Percentiles rank a stretch among this genome's conserved stretches.
These are phyloP conservation scores for Ustilago bromivora DNA, from an alignment of 1,284 basidiomycete genomes.

Conservation along the genomic window DNA sequence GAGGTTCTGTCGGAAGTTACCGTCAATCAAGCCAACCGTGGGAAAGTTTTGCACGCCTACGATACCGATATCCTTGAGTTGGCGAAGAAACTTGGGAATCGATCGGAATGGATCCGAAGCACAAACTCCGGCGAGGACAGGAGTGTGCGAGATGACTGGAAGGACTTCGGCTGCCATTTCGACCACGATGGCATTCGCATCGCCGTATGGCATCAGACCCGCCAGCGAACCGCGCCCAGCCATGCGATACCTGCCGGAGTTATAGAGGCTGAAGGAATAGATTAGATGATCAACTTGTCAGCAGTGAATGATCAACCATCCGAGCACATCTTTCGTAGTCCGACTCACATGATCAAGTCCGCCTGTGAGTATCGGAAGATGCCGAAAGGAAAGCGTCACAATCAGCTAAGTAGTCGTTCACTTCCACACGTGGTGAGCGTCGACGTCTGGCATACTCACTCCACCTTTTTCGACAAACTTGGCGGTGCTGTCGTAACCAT, in stretches of 20 bases:
- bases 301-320: background rate
- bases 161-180: conserved; percentile 48
- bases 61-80: conserved; percentile 43
- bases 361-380: background rate
- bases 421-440: background rate
- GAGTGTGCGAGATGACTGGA: conserved; percentile 43
- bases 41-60: conserved; percentile 53
- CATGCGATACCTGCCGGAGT: conserved; percentile 50
- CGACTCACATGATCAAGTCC: conserved; percentile 35
- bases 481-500: conserved; percentile 18
- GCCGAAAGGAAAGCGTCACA: background rate
- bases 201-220: conserved; percentile 51
- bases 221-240: conserved; percentile 44
- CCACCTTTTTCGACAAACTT: conserved; percentile 51
- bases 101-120: conserved; percentile 49
- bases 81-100: conserved; percentile 47
- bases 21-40: conserved; percentile 50
- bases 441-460: background rate
- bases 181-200: conserved; percentile 49
- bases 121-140: conserved; percentile 46
- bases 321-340: background rate
- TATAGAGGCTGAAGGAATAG: conserved; percentile 29
- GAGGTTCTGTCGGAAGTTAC: conserved; percentile 48
- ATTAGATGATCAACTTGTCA: background rate
- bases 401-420: background rate